These are phyloP conservation scores for Apostasia shenzhenica DNA, from an alignment of 106 monocot genomes.

Conservation along the genomic window DNA sequence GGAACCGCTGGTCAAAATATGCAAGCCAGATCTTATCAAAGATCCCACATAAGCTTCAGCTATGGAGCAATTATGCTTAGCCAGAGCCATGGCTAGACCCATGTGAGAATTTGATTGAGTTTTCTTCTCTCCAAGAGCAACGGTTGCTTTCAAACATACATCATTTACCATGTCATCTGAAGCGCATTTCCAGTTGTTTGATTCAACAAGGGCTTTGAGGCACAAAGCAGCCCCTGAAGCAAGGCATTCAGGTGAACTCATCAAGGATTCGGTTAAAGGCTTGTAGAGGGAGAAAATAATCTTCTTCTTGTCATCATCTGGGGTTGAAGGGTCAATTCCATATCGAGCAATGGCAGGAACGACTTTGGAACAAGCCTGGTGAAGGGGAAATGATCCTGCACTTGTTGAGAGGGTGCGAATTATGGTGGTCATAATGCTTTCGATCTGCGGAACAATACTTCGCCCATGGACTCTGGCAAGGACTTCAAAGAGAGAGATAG, in stretches of 20 bases:
- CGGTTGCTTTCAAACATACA: slow-evolving; percentile 68
- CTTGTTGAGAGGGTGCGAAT: slow-evolving; percentile 67
- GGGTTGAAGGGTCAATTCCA: slow-evolving; percentile 73
- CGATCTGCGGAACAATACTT: slow-evolving; percentile 85
- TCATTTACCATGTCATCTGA: slow-evolving; percentile 63
- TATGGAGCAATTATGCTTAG: slow-evolving; percentile 66
- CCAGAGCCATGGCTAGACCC: slow-evolving; percentile 81
- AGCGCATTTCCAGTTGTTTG: slow-evolving; percentile 77
- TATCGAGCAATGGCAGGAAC: slow-evolving; percentile 95
- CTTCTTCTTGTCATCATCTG: slow-evolving; percentile 52
- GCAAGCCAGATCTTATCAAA: slow-evolving; percentile 66
- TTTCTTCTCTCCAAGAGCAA: slow-evolving; percentile 64
- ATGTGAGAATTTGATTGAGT: slow-evolving; percentile 80
- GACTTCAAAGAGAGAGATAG: slow-evolving; percentile 91
- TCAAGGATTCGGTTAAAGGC: slow-evolving; percentile 64
- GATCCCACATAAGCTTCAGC: slow-evolving; percentile 84
- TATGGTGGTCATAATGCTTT: slow-evolving; percentile 81
- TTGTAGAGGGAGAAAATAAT: slow-evolving; percentile 70
- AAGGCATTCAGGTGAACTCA: slow-evolving; percentile 50
- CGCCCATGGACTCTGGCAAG: slow-evolving; percentile 86
- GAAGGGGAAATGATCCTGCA: slow-evolving; percentile 77
- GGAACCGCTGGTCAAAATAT: slow-evolving; percentile 27
- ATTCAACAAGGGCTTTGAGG: slow-evolving; percentile 73
- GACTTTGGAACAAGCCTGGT: slow-evolving; percentile 92
- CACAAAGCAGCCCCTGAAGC: slow-evolving; percentile 86